Percentiles rank a stretch among this genome's conserved stretches.
phyloP scores from a whole-genome alignment of 805 yeast species.

The Kazachstania psychrophila region DNA sequence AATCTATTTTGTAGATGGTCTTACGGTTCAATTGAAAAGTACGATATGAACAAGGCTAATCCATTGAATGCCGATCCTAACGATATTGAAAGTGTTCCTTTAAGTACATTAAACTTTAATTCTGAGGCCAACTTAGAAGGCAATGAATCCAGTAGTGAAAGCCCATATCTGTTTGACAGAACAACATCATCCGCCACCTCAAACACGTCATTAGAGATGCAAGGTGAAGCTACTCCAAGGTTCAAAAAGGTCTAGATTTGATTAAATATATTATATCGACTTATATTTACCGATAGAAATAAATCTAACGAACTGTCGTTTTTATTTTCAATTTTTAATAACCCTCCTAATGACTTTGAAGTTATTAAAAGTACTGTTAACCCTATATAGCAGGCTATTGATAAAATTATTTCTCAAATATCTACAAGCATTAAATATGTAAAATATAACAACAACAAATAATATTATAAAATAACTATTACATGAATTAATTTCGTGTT shows the following conservation, averaged over 20 bases:
- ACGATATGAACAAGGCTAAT: slow-evolving; percentile 28
- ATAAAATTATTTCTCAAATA: no score
- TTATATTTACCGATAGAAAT: no score
- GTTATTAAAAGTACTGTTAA: no score
- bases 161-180: slow-evolving; percentile 29
- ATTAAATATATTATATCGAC: background rate
- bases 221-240: slow-evolving; percentile 5
- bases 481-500: no score
- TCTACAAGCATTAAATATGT: no score
- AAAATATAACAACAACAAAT: no score
- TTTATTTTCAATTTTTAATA: no score
- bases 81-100: slow-evolving; percentile 30
- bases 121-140: slow-evolving; percentile 16
- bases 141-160: slow-evolving; percentile 8
- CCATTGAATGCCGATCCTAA: slow-evolving; percentile 27
- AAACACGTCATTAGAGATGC: slow-evolving; percentile 25
- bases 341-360: no score
- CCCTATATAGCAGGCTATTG: no score
- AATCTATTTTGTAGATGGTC: slow-evolving; percentile 62
- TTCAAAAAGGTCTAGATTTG: slow-evolving; percentile 3
- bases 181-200: slow-evolving; percentile 29
- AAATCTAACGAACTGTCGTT: no score
- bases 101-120: slow-evolving; percentile 11
- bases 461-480: no score
- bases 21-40: slow-evolving; percentile 36